Base-by-base conservation (phyloP, 306 rosid genomes). In the Trifolium repens region DNA sequence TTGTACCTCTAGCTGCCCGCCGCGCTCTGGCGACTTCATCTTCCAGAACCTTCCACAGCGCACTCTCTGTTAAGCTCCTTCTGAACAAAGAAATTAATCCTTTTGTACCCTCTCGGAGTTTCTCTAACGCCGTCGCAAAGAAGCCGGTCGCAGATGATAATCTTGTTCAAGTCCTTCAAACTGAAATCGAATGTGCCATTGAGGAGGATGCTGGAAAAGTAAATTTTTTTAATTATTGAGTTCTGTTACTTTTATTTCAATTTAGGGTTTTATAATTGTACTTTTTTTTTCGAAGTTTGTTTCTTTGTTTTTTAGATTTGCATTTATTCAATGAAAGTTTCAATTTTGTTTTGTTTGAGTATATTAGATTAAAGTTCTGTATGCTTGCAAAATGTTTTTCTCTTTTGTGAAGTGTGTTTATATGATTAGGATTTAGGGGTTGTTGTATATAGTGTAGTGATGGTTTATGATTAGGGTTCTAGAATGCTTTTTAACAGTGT, bases 131-230 rank as follows among this genome's bases (percentile, higher is more conserved):
- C 58, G 50, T 84, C 16, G 69, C 85, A 13, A n/a, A 80, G 0
- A 82, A 79, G 75, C 11, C 62, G 0, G 50, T 74, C 13, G 79
- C 84, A 8, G 88, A 90, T 9, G 75, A 62, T 30, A 74, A 26
- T 39, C 84, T 90, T 17, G 5, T 82, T 55, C 59, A 64, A 60
- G 73, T 86, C 76, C 85, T 91, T 27, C 78, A 90, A 39, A 67
- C 88, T 54, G 96, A 86, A 86, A 87, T 94, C 80, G 7, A 79
- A 13, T 83, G 89, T 72, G 94, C 93, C 24, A 58, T 78, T 46
- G 88, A 82, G 9, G 78, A 69, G 2, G 35, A 54, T 19, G 10
- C 9, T 24, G 75, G 76, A 60, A 55, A 13, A 3, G 75, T 32
- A 71, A 19, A 24, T 78, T 72, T 78, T 72, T 0, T 12, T 35